A percentile compares a stretch with the other conserved stretches of the same genome.
Conservation (phyloP, 2,329 filamentous ascomycete species). For the Stagonosporopsis rhizophila region DNA sequence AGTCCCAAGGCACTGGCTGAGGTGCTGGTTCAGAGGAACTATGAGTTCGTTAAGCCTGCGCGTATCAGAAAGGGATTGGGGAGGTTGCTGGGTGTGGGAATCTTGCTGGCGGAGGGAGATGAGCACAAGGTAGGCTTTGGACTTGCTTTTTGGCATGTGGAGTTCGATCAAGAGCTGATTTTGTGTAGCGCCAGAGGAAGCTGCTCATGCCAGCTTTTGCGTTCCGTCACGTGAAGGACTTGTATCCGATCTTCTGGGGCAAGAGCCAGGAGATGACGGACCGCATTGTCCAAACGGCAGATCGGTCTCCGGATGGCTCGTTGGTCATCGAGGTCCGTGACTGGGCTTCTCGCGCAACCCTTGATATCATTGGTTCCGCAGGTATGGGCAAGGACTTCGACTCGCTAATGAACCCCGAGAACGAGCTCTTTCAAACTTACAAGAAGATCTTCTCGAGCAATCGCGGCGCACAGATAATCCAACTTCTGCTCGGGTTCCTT, state of each 20-base stretch:
- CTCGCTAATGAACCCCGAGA: conserved; percentile 58
- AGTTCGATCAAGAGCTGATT: conserved; percentile 12
- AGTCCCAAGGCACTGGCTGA: conserved; percentile 57
- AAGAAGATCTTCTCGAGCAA: conserved; percentile 58
- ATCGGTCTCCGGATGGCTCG: conserved; percentile 32
- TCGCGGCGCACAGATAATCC: conserved; percentile 61
- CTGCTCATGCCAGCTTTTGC: conserved; percentile 58
- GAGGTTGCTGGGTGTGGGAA: conserved; percentile 71
- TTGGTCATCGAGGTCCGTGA: conserved; percentile 53
- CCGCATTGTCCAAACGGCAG: conserved; percentile 41
- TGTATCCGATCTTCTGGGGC: conserved; percentile 59
- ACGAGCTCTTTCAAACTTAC: conserved; percentile 62
- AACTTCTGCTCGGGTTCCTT: conserved; percentile 67
- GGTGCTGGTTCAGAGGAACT: conserved; percentile 59
- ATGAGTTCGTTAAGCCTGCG: conserved; percentile 59
- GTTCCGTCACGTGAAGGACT: conserved; percentile 59
- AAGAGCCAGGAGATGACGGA: conserved; percentile 54
- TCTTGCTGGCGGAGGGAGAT: conserved; percentile 86
- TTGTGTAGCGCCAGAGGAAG: conserved; percentile 53
- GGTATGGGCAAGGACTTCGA: conserved; percentile 65
- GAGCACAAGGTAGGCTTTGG: conserved; percentile 71
- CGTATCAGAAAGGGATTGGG: conserved; percentile 62
- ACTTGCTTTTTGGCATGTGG: not conserved
- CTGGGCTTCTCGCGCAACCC: conserved; percentile 60
- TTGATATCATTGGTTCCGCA: conserved; percentile 65